These are phyloP conservation scores for Taphrina populina DNA, from an alignment of 1,139 yeast genomes.

Conservation along the genomic window DNA sequence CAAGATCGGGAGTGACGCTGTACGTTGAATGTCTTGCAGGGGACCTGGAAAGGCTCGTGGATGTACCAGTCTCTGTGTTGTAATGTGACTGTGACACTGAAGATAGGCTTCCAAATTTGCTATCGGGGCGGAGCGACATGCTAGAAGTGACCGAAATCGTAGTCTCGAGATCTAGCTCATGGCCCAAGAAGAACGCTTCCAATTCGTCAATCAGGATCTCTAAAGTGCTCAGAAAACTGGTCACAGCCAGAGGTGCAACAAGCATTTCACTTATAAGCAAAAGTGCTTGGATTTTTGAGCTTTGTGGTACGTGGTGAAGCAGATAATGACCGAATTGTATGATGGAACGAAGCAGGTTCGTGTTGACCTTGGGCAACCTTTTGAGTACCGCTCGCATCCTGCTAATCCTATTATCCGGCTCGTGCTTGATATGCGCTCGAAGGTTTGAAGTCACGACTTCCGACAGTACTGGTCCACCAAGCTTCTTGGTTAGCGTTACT, in stretches of 20 bases:
- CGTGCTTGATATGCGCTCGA: neutral
- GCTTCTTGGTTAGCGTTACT: slow-evolving; percentile 13
- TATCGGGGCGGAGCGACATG: neutral
- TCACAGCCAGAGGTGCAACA: slow-evolving; percentile 1
- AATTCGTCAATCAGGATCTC: slow-evolving; percentile 11
- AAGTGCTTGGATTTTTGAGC: slow-evolving; percentile 1
- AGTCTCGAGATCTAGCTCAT: neutral
- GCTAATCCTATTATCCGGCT: neutral
- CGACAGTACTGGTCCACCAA: slow-evolving; percentile 4
- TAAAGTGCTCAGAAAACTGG: slow-evolving; percentile 15
- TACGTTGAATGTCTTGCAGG: slow-evolving; percentile 10
- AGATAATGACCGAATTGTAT: slow-evolving; percentile 12
- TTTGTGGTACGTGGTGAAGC: neutral
- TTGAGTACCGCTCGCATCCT: neutral
- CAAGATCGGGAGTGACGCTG: slow-evolving; percentile 23
- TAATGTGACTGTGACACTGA: slow-evolving; percentile 1
- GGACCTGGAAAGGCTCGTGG: neutral
- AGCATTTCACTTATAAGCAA: slow-evolving; percentile 7
- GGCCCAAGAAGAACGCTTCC: slow-evolving; percentile 1
- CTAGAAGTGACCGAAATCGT: slow-evolving; percentile 1
- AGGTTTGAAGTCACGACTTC: slow-evolving; percentile 2
- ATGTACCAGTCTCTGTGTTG: neutral
- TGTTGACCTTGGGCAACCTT: slow-evolving; percentile 2
- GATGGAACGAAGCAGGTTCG: neutral
- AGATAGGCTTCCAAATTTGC: slow-evolving; percentile 8